These are phyloP conservation scores for Podila verticillata DNA, from an alignment of 192 early-diverging fungal genomes.

Conservation along the genomic window DNA sequence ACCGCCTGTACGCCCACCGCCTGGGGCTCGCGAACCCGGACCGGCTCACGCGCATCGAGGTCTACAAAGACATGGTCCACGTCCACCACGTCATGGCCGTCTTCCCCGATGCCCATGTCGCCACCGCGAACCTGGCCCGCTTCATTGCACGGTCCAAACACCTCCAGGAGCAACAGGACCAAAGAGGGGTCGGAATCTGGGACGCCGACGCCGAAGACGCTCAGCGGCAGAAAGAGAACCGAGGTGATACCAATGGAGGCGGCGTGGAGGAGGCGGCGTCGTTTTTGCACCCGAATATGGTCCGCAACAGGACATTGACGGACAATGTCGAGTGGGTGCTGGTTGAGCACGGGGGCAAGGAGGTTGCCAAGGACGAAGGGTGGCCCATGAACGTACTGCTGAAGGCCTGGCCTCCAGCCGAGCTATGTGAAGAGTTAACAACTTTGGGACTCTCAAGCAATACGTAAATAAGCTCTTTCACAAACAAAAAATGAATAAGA, in stretches of 20 bases:
- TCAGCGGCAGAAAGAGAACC: background rate
- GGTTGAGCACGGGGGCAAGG: conserved; percentile 16
- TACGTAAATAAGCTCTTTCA: background rate
- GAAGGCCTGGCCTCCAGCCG: conserved; percentile 19
- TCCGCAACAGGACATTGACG: background rate
- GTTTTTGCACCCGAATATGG: conserved; percentile 11
- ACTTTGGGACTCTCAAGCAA: too few species aligned
- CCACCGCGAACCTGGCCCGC: conserved; percentile 19
- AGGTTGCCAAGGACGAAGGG: conserved; percentile 23
- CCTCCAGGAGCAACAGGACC: conserved; percentile 7
- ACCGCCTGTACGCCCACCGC: conserved; percentile 36
- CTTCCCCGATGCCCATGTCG: conserved; percentile 1
- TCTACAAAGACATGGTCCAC: conserved; percentile 30
- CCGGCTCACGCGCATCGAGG: conserved; percentile 18
- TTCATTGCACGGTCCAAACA: conserved; percentile 26
- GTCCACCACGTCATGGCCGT: conserved; percentile 31
- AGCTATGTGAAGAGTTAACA: background rate
- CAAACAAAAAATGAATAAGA: background rate
- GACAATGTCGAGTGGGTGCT: conserved; percentile 36
- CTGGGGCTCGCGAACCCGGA: conserved; percentile 23
- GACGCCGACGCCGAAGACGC: background rate
- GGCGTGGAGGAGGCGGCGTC: background rate
- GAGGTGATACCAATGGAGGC: too few species aligned
- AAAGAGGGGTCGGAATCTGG: background rate
- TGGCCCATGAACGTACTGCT: conserved; percentile 23